phyloP scores from a whole-genome alignment of 1,139 yeast species.

The Debaryomyces nepalensis region DNA sequence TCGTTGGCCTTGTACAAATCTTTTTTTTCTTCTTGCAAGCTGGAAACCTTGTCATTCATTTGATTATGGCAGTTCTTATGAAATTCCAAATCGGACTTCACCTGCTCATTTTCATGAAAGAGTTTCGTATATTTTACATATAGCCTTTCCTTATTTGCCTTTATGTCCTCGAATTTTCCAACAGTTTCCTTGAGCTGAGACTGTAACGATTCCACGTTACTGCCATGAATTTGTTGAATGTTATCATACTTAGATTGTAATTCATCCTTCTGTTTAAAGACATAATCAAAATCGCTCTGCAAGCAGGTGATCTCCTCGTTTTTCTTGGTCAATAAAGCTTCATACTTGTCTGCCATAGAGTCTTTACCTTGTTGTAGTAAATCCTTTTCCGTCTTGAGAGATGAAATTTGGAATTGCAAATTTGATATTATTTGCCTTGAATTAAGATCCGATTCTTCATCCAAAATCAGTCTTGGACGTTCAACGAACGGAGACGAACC shows the following conservation, averaged over 20 bases:
- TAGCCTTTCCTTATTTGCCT: slow-evolving; percentile 24
- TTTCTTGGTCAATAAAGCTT: slow-evolving; percentile 35
- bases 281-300: slow-evolving; percentile 59
- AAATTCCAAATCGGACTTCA: slow-evolving; percentile 35
- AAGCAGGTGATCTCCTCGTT: slow-evolving; percentile 40
- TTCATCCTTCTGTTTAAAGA: slow-evolving; percentile 59
- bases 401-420: slow-evolving; percentile 33
- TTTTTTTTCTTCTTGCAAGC: slow-evolving; percentile 26
- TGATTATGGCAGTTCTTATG: slow-evolving; percentile 36
- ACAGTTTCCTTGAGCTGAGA: slow-evolving; percentile 26
- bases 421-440: slow-evolving; percentile 25
- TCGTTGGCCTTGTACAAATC: slow-evolving; percentile 41
- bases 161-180: slow-evolving; percentile 23
- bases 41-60: slow-evolving; percentile 29
- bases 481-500: slow-evolving; percentile 53
- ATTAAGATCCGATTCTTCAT: slow-evolving; percentile 23
- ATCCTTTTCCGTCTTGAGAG: slow-evolving; percentile 39
- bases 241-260: slow-evolving; percentile 56
- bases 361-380: slow-evolving; percentile 40
- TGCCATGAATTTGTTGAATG: slow-evolving; percentile 49
- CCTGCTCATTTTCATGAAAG: slow-evolving; percentile 32
- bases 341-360: slow-evolving; percentile 31
- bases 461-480: slow-evolving; percentile 30
- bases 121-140: slow-evolving; percentile 31
- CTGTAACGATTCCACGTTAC: slow-evolving; percentile 44